phyloP scores from a whole-genome alignment of 2,329 filamentous ascomycete genomes.

The Pseudogymnoascus sp. region DNA sequence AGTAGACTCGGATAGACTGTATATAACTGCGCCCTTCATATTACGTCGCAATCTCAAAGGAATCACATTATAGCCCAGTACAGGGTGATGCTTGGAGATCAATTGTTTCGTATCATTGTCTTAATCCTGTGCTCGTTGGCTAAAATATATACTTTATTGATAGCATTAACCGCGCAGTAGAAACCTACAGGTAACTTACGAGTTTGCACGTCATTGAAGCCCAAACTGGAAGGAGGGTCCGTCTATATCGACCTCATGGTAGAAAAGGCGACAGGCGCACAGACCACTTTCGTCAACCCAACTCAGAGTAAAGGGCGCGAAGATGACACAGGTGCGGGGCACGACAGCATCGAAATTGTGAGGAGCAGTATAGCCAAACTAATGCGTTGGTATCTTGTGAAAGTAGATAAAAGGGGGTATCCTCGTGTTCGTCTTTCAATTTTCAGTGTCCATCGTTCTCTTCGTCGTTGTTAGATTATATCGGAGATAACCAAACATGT shows the following conservation, averaged over 20 bases:
- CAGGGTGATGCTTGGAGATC: no score
- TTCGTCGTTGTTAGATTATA: not conserved
- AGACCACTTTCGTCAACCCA: not conserved
- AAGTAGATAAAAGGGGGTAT: not conserved
- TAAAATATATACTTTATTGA: not conserved
- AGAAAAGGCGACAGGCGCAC: not conserved
- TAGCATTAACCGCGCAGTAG: not conserved
- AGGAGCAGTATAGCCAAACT: not conserved
- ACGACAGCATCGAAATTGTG: not conserved
- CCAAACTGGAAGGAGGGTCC: not conserved
- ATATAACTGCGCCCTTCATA: no score
- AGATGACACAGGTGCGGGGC: not conserved
- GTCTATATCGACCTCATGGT: not conserved
- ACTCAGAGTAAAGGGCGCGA: not conserved
- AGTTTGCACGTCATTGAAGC: not conserved
- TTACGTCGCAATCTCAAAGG: no score
- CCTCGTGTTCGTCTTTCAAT: not conserved
- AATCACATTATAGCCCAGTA: no score
- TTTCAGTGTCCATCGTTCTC: not conserved
- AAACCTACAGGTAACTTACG: not conserved
- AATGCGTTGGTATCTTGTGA: not conserved
- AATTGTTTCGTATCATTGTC: no score
- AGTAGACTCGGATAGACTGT: no score
- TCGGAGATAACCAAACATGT: not conserved
- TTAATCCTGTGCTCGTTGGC: no score